Conservation (phyloP, 2,329 filamentous ascomycete genomes). For the Botrytis cinerea region DNA sequence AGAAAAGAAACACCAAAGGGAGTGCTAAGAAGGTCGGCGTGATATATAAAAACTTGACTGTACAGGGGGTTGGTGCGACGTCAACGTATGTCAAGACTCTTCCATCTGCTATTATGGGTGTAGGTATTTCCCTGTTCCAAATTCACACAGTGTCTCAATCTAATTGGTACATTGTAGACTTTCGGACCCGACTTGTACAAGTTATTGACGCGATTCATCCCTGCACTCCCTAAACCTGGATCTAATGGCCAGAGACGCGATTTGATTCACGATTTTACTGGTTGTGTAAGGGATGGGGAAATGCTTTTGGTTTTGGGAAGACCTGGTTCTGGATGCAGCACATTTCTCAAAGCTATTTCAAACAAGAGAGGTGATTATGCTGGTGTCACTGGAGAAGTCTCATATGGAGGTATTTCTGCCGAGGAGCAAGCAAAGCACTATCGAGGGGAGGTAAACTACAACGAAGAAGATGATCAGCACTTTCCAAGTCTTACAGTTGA, state of each 20-base stretch:
- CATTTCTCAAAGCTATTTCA: slow-evolving; percentile 73
- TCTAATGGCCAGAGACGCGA: slow-evolving; percentile 37
- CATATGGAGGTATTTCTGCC: slow-evolving; percentile 71
- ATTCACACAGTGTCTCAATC: neutral
- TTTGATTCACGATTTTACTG: slow-evolving; percentile 67
- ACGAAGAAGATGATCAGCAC: slow-evolving; percentile 75
- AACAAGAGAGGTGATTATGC: slow-evolving; percentile 69
- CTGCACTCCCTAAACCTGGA: slow-evolving; percentile 35
- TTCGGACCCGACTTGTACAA: slow-evolving; percentile 79
- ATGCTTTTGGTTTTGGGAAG: slow-evolving; percentile 74
- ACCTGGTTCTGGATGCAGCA: slow-evolving; percentile 74
- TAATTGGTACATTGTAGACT: slow-evolving; percentile 46
- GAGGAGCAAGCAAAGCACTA: slow-evolving; percentile 68
- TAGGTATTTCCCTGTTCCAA: slow-evolving; percentile 27
- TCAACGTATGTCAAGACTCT: slow-evolving; percentile 71
- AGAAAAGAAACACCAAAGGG: slow-evolving; percentile 66
- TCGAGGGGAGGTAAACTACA: slow-evolving; percentile 73
- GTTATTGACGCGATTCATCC: slow-evolving; percentile 48
- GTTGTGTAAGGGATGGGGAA: slow-evolving; percentile 66
- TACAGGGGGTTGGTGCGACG: slow-evolving; percentile 68
- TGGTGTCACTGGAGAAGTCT: slow-evolving; percentile 66
- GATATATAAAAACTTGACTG: slow-evolving; percentile 73
- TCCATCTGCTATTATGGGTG: slow-evolving; percentile 69
- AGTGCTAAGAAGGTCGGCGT: slow-evolving; percentile 79
- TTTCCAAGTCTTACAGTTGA: slow-evolving; percentile 74